Conservation (phyloP, 2,329 filamentous ascomycete species). For the Domatiomyces catenatus region DNA sequence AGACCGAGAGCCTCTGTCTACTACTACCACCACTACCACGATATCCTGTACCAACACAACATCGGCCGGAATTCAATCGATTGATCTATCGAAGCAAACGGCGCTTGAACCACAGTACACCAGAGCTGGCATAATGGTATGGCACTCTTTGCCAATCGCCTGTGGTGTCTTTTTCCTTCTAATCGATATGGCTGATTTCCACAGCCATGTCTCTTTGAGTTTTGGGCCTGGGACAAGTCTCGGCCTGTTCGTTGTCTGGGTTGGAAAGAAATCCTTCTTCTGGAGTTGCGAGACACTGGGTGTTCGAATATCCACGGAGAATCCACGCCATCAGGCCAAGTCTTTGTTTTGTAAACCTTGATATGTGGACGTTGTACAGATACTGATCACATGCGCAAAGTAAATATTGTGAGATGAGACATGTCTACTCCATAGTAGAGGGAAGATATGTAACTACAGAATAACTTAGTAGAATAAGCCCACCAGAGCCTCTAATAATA, state of each 20-base stretch:
- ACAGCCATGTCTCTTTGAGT: slow-evolving; percentile 3
- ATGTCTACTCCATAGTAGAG: not conserved
- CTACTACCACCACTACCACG: slow-evolving; percentile 7
- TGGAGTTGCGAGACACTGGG: slow-evolving; percentile 6
- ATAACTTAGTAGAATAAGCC: not conserved
- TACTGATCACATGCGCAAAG: slow-evolving; percentile 13
- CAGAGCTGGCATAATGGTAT: not conserved
- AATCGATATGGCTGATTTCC: slow-evolving; percentile 2
- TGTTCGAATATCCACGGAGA: too few relatives aligned
- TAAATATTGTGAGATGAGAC: slow-evolving; percentile 1
- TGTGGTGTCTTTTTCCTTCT: slow-evolving; percentile 1
- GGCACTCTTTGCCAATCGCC: slow-evolving; percentile 1
- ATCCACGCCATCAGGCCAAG: slow-evolving; percentile 9
- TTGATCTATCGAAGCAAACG: slow-evolving; percentile 4
- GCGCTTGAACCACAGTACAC: slow-evolving; percentile 1
- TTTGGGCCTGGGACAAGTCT: slow-evolving; percentile 2
- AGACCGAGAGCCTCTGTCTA: slow-evolving; percentile 6
- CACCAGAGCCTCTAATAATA: not conserved
- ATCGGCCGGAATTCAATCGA: slow-evolving; percentile 2
- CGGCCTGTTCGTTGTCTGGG: not conserved
- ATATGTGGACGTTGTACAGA: slow-evolving; percentile 12
- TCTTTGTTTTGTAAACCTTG: slow-evolving; percentile 13
- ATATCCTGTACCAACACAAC: slow-evolving; percentile 17
- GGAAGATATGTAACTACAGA: not conserved
- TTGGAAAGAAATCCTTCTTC: slow-evolving; percentile 2